Evolutionary conservation across 768 basidiomycete species (phyloP), one percentile per base, ranked within the genome.

Genomic region (Arthromyces matolae): DNA sequence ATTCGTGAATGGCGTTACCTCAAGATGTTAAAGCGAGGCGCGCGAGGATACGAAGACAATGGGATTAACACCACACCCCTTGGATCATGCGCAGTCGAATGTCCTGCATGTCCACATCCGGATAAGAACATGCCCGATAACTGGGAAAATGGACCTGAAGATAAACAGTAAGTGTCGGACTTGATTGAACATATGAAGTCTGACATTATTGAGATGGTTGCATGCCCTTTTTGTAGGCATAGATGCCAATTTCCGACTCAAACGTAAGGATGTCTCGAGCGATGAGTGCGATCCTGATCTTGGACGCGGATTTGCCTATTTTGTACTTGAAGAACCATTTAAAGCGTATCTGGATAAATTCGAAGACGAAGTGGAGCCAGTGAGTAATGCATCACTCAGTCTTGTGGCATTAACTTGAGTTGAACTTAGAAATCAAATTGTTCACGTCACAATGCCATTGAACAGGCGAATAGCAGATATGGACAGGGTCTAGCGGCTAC

Each of bases 221-320:
- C 60, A 70, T 49, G 42, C 50, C 9, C 48, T 66, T 1, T 62
- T 66, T 39, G 35, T 69, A 16, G 57, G 59, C 3, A 54, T 67
- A 9, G 66, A 69, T 39, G 64, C 66, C 16, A 66, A 63, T 43
- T 73, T 71, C 42, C 54, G 58, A 1, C 50, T 70, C 4, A 70
- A 66, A 34, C 56, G 63, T 1, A 56, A 57, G 37, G 39, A 57
- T 7, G 55, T 64, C 1, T 65, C 62, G 4, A 62, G 41, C 9
- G 57, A 64, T 12, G 45, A 42, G 13, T 41, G 31, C 8, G 66
- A 68, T 48, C 61, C 66, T 6, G 56, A 60, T 8, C 54, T 69
- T 3, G 50, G 59, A 6, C 35, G 58, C 8, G 67, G 66, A 1
- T 63, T 51, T 47, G 59, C 56, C 2, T 70, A 66, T 45, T 59